phyloP scores from a whole-genome alignment of 2,329 filamentous ascomycete species.

The Microdochium bolleyi region DNA sequence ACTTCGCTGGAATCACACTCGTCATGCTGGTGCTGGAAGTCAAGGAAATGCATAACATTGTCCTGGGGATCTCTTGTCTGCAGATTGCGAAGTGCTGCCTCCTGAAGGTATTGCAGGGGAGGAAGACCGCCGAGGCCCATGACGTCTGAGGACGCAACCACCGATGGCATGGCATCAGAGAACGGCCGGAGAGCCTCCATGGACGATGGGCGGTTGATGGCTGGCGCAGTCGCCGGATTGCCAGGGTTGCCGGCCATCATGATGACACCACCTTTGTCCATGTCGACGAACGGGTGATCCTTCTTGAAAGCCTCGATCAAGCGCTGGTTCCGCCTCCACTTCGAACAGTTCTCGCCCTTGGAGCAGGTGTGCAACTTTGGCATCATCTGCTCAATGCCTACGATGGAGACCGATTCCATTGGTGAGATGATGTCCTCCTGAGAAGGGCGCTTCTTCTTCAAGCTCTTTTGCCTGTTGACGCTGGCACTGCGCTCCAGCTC shows the following conservation, averaged over 20 bases:
- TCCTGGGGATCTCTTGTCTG: constrained; percentile 77
- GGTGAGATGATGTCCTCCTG: constrained; percentile 65
- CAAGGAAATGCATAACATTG: constrained; percentile 85
- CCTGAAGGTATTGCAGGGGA: constrained; percentile 62
- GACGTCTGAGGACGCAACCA: constrained; percentile 86
- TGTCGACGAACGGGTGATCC: constrained; percentile 62
- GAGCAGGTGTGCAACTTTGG: constrained; percentile 78
- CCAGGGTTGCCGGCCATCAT: constrained; percentile 73
- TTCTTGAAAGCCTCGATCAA: constrained; percentile 67
- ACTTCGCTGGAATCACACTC: constrained; percentile 39
- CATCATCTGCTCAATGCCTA: constrained; percentile 82
- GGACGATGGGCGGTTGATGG: constrained; percentile 43
- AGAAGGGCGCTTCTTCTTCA: constrained; percentile 26
- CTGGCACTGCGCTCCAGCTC: constrained; percentile 14
- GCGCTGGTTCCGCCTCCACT: constrained; percentile 73
- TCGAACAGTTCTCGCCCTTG: constrained; percentile 79
- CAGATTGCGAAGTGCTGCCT: constrained; percentile 62
- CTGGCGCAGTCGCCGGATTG: constrained; percentile 59
- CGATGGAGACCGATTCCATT: constrained; percentile 80
- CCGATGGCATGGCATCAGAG: constrained; percentile 70
- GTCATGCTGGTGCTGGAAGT: constrained; percentile 59
- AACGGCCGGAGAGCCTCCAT: constrained; percentile 54
- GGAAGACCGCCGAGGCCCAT: constrained; percentile 62
- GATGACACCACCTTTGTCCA: constrained; percentile 56
- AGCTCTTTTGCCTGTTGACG: constrained; percentile 27